Base-by-base conservation (phyloP, 2,329 filamentous ascomycete genomes). In the Zymoseptoria brevis region DNA sequence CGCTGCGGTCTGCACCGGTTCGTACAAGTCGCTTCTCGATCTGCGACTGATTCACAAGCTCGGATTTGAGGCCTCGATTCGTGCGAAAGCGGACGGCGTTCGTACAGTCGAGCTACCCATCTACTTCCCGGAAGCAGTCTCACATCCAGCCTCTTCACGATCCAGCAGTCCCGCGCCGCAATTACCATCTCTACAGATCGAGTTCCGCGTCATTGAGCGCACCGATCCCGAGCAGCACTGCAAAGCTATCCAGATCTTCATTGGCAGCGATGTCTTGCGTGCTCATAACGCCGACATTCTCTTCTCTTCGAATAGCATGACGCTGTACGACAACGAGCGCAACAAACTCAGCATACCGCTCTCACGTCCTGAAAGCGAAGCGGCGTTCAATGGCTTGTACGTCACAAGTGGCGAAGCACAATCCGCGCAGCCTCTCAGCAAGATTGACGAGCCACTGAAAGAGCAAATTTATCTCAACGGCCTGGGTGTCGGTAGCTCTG, bases 281-380 rank as follows among this genome's bases (percentile, higher is more conserved):
- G 81, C 87, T 8, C 90, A 96, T 70, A 96, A 89, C 65, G 93
- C 90, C 22, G 94, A 97, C 72, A 82, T 99, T 9, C 77, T 97
- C 21, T 90, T 99, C 68, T 97, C 94, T 0, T 89, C 92, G 64
- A 96, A 96, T 69, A 87, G 88, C 64, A 84, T 99, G 79, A 88
- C 88, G 0, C 79, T 97, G 26, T 92, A 91, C 66, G 90, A 95
- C 66, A 88, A 90, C 69, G 90, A 96, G 60, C 83, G 88, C 52
- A 90, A 89, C 72, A 94, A 93, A 69, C 79, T 97, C 11, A 91
- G 89, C 16, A 87, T 99, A 35, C 94, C 94, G 1, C 88, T 99
- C 65, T 91, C 96, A 49, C 85, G 94, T 26, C 94, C 94, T 0
- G 94, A 97, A 73, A 87, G 96, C 67, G 90, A 96, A 58, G 80